phyloP scores from a whole-genome alignment of 2,329 filamentous ascomycete species.

The Phialemonium atrogriseum region DNA sequence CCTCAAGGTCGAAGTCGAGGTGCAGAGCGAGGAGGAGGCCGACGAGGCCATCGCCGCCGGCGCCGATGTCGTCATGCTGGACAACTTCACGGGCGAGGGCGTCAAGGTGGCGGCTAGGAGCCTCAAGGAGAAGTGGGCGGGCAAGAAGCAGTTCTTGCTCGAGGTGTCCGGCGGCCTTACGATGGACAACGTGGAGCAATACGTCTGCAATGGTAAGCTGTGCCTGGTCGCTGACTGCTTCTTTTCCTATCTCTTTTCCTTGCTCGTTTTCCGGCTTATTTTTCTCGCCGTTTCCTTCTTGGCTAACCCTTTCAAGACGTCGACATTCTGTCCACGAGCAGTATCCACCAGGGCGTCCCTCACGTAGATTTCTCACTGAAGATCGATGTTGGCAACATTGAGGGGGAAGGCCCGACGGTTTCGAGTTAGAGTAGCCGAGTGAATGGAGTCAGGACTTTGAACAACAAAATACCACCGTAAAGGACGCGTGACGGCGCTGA shows the following conservation, averaged over 20 bases:
- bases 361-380: constrained; percentile 97
- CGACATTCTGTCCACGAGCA: constrained; percentile 92
- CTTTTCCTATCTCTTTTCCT: neutral
- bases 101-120: constrained; percentile 66
- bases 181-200: constrained; percentile 71
- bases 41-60: constrained; percentile 86
- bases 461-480: neutral
- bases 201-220: constrained; percentile 63
- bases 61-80: constrained; percentile 93
- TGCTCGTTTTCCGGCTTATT: no score
- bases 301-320: constrained; percentile 50
- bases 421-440: no score
- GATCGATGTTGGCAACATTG: constrained; percentile 43
- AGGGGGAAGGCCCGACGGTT: no score
- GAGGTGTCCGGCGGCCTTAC: constrained; percentile 91
- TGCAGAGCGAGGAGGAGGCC: constrained; percentile 78
- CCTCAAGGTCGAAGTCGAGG: constrained; percentile 94
- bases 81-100: constrained; percentile 81
- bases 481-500: neutral
- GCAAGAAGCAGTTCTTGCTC: constrained; percentile 65
- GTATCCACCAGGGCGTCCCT: constrained; percentile 89
- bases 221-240: no score
- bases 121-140: constrained; percentile 74
- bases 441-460: no score
- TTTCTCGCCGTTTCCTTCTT: no score